These are phyloP conservation scores for Aspergillus pseudotamarii DNA, from an alignment of 2,329 filamentous ascomycete genomes.

Conservation along the genomic window DNA sequence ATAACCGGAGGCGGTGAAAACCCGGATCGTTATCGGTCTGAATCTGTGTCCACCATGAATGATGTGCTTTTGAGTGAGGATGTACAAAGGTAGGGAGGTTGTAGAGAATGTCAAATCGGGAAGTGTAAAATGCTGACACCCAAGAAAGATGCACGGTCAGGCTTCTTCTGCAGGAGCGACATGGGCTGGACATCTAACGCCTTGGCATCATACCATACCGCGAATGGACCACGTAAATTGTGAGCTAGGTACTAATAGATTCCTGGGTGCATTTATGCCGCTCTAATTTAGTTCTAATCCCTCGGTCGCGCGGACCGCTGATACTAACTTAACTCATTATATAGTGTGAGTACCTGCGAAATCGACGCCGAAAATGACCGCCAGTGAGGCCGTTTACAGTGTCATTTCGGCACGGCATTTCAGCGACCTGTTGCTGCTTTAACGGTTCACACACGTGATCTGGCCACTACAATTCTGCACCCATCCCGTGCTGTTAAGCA, in stretches of 20 bases:
- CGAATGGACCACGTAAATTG: not conserved
- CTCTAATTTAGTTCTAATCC: not conserved
- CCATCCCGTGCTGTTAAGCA: too few species aligned
- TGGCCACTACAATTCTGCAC: too few species aligned
- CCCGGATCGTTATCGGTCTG: not conserved
- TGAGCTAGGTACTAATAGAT: not conserved
- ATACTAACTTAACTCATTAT: too few species aligned
- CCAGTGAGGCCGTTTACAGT: too few species aligned
- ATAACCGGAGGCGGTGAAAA: not conserved
- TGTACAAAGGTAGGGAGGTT: not conserved
- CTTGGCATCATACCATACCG: slow-evolving; percentile 1
- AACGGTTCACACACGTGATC: too few species aligned
- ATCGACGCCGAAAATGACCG: too few species aligned
- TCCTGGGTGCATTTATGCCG: not conserved
- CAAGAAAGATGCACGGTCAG: not conserved
- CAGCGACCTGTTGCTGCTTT: too few species aligned
- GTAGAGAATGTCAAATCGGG: not conserved
- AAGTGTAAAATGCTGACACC: not conserved
- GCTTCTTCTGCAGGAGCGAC: not conserved
- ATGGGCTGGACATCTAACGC: not conserved
- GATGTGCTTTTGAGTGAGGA: not conserved
- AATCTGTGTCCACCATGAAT: not conserved
- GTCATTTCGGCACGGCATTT: too few species aligned
- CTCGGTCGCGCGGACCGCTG: not conserved
- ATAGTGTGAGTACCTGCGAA: too few species aligned